Percentiles rank a stretch among this genome's conserved stretches.
Evolutionary conservation across 2,329 filamentous ascomycete genomes (phyloP).

Genomic region (Westerdykella sp.): DNA sequence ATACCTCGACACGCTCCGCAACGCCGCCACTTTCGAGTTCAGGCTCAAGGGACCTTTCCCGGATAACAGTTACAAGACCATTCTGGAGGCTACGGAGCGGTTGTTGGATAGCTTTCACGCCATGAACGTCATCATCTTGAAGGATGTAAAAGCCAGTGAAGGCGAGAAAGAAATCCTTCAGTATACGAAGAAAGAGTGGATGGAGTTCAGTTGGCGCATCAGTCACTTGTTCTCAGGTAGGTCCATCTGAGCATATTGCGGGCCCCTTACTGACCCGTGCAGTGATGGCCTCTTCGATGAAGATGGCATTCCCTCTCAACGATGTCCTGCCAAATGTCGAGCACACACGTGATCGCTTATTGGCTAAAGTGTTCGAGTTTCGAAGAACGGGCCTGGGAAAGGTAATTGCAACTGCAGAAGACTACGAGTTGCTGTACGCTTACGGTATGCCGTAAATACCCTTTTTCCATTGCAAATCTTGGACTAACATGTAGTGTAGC

Average conservation of each 20-base stretch:
- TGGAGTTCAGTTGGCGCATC: constrained; percentile 77
- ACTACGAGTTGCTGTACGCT: constrained; percentile 88
- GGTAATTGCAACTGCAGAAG: constrained; percentile 58
- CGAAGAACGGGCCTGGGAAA: constrained; percentile 58
- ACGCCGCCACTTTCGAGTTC: constrained; percentile 74
- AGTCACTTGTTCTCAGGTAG: constrained; percentile 70
- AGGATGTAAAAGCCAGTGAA: constrained; percentile 65
- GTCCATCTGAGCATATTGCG: constrained; percentile 10
- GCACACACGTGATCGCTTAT: constrained; percentile 70
- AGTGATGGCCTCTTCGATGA: constrained; percentile 87
- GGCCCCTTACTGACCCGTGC: constrained; percentile 9
- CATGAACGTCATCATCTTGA: constrained; percentile 87
- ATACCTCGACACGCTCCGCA: constrained; percentile 67
- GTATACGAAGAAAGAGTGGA: constrained; percentile 73
- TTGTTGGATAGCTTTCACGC: constrained; percentile 93
- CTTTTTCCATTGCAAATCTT: neutral
- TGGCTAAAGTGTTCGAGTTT: constrained; percentile 85
- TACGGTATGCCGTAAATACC: constrained; percentile 54
- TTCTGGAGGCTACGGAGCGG: constrained; percentile 72
- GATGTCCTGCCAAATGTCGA: constrained; percentile 81
- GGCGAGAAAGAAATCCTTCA: constrained; percentile 76
- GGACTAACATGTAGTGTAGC: constrained; percentile 37
- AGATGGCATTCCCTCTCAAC: constrained; percentile 87
- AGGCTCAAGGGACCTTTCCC: constrained; percentile 85
- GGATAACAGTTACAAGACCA: constrained; percentile 61